Percentiles rank a stretch among this genome's conserved stretches.
Conservation (phyloP, 2,329 filamentous ascomycete species). For the Phaeoacremonium minimum region DNA sequence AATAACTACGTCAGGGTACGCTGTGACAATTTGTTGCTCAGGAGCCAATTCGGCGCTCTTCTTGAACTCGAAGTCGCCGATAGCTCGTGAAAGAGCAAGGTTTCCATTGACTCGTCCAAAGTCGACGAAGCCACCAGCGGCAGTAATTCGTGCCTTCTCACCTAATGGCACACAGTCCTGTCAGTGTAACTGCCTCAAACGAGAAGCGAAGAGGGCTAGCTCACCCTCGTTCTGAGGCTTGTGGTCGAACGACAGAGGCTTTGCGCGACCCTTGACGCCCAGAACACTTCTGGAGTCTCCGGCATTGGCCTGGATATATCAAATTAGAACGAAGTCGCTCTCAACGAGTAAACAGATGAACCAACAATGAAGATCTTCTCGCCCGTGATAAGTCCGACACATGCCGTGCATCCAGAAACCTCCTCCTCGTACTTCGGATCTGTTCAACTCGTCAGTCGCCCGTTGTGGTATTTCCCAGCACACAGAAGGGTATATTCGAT, state of each 20-base stretch:
- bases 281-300: constrained; percentile 94
- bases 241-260: constrained; percentile 98
- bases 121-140: constrained; percentile 95
- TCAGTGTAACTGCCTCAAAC: constrained; percentile 2
- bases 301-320: constrained; percentile 72
- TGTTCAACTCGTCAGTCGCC: constrained; percentile 31
- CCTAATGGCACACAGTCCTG: constrained; percentile 47
- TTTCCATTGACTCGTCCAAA: constrained; percentile 99
- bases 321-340: constrained; percentile 3
- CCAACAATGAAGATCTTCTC: constrained; percentile 94
- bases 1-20: constrained; percentile 87
- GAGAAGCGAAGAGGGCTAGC: constrained; percentile 13
- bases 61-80: constrained; percentile 99
- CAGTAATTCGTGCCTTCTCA: constrained; percentile 93
- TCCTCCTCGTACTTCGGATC: constrained; percentile 97
- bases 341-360: constrained; percentile 23
- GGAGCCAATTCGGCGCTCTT: constrained; percentile 90
- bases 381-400: constrained; percentile 81
- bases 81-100: constrained; percentile 90
- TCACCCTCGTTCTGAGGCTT: constrained; percentile 97
- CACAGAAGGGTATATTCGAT: not conserved
- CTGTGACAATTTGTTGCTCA: constrained; percentile 98
- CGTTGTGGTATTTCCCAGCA: not conserved
- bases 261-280: constrained; percentile 94
- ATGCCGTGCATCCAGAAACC: constrained; percentile 95